Base-by-base conservation (phyloP, 2,329 filamentous ascomycete genomes). In the Clarireedia monteithiana region DNA sequence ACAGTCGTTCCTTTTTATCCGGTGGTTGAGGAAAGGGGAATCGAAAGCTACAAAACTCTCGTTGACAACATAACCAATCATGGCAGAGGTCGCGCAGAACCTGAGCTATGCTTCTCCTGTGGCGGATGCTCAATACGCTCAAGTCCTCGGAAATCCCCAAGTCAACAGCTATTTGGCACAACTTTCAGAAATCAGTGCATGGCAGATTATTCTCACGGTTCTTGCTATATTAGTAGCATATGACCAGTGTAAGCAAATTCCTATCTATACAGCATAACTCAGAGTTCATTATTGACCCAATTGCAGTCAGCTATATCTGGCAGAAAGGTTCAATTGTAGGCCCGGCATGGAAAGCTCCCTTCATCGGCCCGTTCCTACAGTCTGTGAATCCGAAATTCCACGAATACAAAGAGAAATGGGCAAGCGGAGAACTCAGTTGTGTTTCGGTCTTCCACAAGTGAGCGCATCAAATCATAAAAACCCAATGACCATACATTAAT, bases 401-500 rank as follows among this genome's bases (percentile, higher is more conserved):
- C 59, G 83, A 91, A 68, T 99, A 99, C 76, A 81, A 91, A 71
- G 85, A 80, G 59, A 96, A 97, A 79, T 99, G 94, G 94, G 73
- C 80, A 66, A 95, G 90, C 68, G 94, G 89, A 48, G 86, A 89
- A 48, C 78, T 99, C 65, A 96, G 91, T 78, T 99, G 94, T 69
- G 94, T 99, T 60, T 96, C 91, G 2, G 91, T 99, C 67, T 99
- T 99, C 77, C 94, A 99, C 83, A 99, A 97, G 90, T 95, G 82
- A 65, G 84, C 63, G 27, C 7, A 4, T n/a, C 12, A 5, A 3
- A 17, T 5, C 9, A 14, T 27, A 4, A 2, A 26, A 15, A 17
- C 58, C 10, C 7, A 3, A 15, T n/a, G 7, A 39, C 15, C 9
- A 38, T n/a, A 23, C 48, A 6, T 47, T 55, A 30, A 57, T 52